A percentile compares a stretch with the other conserved stretches of the same genome.
phyloP scores from a whole-genome alignment of 306 rosid species.

The Herpetospermum pedunculosum region DNA sequence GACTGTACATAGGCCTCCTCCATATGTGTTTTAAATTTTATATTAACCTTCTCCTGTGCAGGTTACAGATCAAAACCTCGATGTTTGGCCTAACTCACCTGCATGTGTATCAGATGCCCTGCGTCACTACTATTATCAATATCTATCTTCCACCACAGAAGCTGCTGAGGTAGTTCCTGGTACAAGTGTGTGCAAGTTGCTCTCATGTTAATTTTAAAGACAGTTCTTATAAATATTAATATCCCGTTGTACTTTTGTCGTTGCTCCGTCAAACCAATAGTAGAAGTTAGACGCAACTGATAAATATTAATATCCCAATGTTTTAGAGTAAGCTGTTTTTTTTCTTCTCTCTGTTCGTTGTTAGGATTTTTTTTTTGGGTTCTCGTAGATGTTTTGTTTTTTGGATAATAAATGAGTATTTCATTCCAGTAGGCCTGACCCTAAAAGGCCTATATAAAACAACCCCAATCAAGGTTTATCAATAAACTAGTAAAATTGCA shows the following conservation, averaged over 20 bases:
- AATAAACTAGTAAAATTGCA: not conserved
- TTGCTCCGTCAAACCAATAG: not conserved
- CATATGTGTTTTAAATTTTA: not conserved
- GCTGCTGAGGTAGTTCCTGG: constrained; percentile 77
- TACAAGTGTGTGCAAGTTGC: constrained; percentile 8
- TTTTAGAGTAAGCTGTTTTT: not conserved
- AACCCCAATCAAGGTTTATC: not conserved
- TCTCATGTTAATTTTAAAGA: not conserved
- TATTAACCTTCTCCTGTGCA: constrained; percentile 15
- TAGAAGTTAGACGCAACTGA: not conserved
- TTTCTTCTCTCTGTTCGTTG: not conserved
- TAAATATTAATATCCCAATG: not conserved
- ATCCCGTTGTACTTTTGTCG: not conserved
- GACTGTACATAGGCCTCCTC: not conserved
- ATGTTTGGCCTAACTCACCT: constrained; percentile 69
- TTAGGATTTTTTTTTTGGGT: not conserved
- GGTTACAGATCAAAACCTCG: constrained; percentile 85
- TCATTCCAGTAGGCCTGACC: not conserved
- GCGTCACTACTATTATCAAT: constrained; percentile 90
- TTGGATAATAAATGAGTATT: not conserved
- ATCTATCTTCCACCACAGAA: constrained; percentile 84
- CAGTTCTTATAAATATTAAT: not conserved
- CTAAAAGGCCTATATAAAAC: not conserved
- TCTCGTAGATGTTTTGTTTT: not conserved
- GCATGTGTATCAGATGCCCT: constrained; percentile 93